Base-by-base conservation (phyloP, 2,329 filamentous ascomycete species). In the Cyphellophora europaea region DNA sequence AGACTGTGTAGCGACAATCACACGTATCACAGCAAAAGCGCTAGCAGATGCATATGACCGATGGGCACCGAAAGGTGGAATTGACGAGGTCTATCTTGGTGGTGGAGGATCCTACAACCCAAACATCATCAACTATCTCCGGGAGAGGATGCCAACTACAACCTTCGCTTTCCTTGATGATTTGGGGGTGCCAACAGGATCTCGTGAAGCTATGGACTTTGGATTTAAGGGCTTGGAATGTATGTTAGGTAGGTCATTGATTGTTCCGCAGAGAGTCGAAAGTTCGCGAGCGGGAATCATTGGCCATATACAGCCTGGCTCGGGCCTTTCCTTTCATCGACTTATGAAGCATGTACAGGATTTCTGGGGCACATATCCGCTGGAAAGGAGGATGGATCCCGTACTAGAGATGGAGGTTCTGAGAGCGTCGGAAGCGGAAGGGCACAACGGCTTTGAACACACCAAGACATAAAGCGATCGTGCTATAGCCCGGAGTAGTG, bases 1-100 rank as follows among this genome's bases (percentile, higher is more conserved):
- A 32, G 72, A 75, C 43, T 59, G 69, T 3, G 64, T 77, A 5
- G 72, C 73, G 0, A 74, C 71, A 0, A 61, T 75, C 25, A 77
- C 74, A 4, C 62, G 72, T 15, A 67, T 77, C 45, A 76, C 72
- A 0, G 66, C 72, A 0, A 65, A 75, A 48, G 66, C 71, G 11
- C 74, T 77, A 15, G 65, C 74, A 10, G 54, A 57, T 15, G 58
- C 64, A 29, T 66, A 65, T 43, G 52, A 53, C 10, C 63, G 66
- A 17, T 72, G 72, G 40, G 62, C 65, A 19, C 63, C 67, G 5
- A 38, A 41, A n/a, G 36, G 41, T 8, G 38, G 40, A 3, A 41
- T 53, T 28, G 42, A 46, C 19, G 50, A 51, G 40, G 48, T 53
- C 16, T 52, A 45, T 36, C 47, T 53, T 25, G 41, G 49, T 32